These are phyloP conservation scores for Jatropha podagrica DNA, from an alignment of 441 rosid genomes.

Conservation along the genomic window DNA sequence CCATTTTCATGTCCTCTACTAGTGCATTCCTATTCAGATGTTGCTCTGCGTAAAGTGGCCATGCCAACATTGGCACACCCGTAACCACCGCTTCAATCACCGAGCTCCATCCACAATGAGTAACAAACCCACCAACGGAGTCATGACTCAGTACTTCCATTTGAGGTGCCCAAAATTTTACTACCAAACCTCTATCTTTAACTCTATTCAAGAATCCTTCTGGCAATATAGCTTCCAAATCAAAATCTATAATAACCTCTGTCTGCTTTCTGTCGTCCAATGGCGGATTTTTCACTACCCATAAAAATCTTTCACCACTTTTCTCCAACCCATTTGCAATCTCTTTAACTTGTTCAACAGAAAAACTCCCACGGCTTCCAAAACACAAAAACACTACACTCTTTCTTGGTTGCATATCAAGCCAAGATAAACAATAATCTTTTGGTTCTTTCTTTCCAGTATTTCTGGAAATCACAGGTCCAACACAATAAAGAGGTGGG, in stretches of 20 bases:
- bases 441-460: conserved; percentile 1
- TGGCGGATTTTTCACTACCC: conserved; percentile 62
- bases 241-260: neutral
- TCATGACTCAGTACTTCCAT: conserved; percentile 39
- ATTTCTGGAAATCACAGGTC: conserved; percentile 36
- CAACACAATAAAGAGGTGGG: conserved; percentile 38
- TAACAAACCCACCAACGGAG: conserved; percentile 50
- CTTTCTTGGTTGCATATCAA: conserved; percentile 47
- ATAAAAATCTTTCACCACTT: conserved; percentile 55
- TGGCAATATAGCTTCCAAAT: conserved; percentile 30
- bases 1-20: conserved; percentile 39
- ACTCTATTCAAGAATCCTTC: conserved; percentile 37
- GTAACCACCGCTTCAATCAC: conserved; percentile 43
- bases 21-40: conserved; percentile 29
- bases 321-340: conserved; percentile 46
- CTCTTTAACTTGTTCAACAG: conserved; percentile 34
- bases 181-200: conserved; percentile 29
- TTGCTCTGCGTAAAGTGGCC: conserved; percentile 51
- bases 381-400: conserved; percentile 59
- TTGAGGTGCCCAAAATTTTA: conserved; percentile 54
- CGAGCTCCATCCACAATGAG: conserved; percentile 60
- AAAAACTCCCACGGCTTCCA: conserved; percentile 55
- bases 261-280: neutral
- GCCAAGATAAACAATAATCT: conserved; percentile 42
- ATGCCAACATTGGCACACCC: conserved; percentile 47